phyloP scores from a whole-genome alignment of 495 filamentous ascomycete species.

The Trichoderma orchidacearum region DNA sequence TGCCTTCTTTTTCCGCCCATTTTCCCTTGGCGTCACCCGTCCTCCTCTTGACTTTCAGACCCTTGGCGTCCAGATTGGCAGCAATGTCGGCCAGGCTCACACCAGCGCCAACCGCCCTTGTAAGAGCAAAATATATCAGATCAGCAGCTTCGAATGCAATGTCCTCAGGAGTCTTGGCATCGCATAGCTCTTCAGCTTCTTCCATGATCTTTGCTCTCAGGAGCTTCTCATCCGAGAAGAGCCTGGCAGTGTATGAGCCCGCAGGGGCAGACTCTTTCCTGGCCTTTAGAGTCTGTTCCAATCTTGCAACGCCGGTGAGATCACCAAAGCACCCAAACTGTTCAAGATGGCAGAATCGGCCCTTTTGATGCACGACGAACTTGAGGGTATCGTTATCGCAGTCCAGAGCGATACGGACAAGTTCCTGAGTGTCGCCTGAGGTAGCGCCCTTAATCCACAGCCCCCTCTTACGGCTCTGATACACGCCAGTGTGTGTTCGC shows the following conservation, averaged over 20 bases:
- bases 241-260: slow-evolving; percentile 83
- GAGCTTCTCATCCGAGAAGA: slow-evolving; percentile 85
- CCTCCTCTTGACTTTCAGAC: slow-evolving; percentile 79
- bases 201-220: slow-evolving; percentile 95
- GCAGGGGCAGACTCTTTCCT: slow-evolving; percentile 70
- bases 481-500: slow-evolving; percentile 79
- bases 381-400: slow-evolving; percentile 88
- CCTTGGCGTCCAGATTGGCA: slow-evolving; percentile 84
- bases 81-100: slow-evolving; percentile 81
- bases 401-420: slow-evolving; percentile 72
- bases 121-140: slow-evolving; percentile 87
- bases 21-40: slow-evolving; percentile 87
- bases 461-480: slow-evolving; percentile 87
- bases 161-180: slow-evolving; percentile 66
- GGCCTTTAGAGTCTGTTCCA: slow-evolving; percentile 70
- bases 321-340: slow-evolving; percentile 85
- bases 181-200: slow-evolving; percentile 87
- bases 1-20: slow-evolving; percentile 71
- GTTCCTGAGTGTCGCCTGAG: slow-evolving; percentile 83
- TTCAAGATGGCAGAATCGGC: slow-evolving; percentile 88
- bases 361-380: slow-evolving; percentile 81
- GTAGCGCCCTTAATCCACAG: slow-evolving; percentile 95
- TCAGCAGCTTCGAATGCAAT: slow-evolving; percentile 91
- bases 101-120: slow-evolving; percentile 71
- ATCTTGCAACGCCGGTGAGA: slow-evolving; percentile 62